phyloP scores from a whole-genome alignment of 1,139 yeast species.

The Geotrichum restrictum region DNA sequence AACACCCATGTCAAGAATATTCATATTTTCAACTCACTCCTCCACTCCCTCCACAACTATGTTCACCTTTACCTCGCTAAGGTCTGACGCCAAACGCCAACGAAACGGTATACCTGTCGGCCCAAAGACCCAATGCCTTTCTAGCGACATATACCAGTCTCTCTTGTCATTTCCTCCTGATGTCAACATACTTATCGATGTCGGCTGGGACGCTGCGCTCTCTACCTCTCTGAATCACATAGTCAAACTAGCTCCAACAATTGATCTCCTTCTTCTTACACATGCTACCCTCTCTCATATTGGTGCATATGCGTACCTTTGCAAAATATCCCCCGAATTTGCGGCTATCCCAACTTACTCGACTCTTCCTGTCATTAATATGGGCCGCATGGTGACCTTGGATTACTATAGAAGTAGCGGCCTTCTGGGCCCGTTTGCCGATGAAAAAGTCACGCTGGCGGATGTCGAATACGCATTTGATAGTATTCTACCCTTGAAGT shows the following conservation, averaged over 20 bases:
- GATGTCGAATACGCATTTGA: constrained; percentile 83
- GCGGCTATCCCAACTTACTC: constrained; percentile 73
- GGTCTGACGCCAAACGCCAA: constrained; percentile 8
- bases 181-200: constrained; percentile 37
- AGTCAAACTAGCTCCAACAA: constrained; percentile 38
- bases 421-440: constrained; percentile 63
- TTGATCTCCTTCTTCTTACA: constrained; percentile 70
- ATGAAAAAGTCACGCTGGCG: constrained; percentile 58
- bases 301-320: constrained; percentile 73
- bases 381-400: constrained; percentile 80
- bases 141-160: constrained; percentile 22
- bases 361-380: constrained; percentile 79
- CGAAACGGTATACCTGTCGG: constrained; percentile 5
- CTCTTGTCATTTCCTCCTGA: constrained; percentile 31
- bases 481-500: constrained; percentile 62
- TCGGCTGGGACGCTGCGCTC: constrained; percentile 41
- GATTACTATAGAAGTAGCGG: constrained; percentile 75
- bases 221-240: constrained; percentile 30
- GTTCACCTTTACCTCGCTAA: constrained; percentile 17
- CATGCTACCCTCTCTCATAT: constrained; percentile 79
- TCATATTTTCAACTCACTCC: not conserved
- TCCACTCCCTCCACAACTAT: constrained; percentile 3
- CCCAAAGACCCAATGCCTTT: constrained; percentile 8
- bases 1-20: too few relatives aligned
- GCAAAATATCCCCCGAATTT: constrained; percentile 61